Conservation (phyloP, 352 stramenopile species). For the Phytophthora melonis region DNA sequence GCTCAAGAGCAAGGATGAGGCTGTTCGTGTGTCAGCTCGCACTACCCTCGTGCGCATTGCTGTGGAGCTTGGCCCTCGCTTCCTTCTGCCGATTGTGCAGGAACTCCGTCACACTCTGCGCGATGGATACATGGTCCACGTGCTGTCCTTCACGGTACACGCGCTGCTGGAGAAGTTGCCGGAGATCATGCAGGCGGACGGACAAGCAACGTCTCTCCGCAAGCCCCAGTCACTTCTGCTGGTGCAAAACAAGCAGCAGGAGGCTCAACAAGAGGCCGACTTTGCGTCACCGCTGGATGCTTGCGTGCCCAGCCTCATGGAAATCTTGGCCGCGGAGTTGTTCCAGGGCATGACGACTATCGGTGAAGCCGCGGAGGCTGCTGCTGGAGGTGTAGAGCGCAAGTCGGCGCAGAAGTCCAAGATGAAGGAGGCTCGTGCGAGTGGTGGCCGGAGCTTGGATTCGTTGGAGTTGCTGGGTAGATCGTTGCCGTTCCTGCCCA, state of each 20-base stretch:
- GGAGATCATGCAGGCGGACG: conserved; percentile 59
- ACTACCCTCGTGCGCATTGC: conserved; percentile 96
- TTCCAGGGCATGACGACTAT: conserved; percentile 72
- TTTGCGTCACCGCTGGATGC: conserved; percentile 78
- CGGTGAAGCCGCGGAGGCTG: conserved; percentile 42
- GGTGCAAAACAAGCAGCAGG: conserved; percentile 33
- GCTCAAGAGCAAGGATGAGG: conserved; percentile 93
- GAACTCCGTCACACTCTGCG: conserved; percentile 86
- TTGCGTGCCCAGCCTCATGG: conserved; percentile 83
- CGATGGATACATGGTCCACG: conserved; percentile 88
- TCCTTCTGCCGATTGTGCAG: conserved; percentile 86
- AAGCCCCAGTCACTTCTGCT: conserved; percentile 37
- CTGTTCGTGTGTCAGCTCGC: conserved; percentile 91
- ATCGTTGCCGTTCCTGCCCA: conserved; percentile 89
- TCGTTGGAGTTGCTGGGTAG: conserved; percentile 83
- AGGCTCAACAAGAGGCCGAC: conserved; percentile 33
- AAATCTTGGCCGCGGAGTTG: conserved; percentile 84
- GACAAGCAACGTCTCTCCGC: conserved; percentile 32
- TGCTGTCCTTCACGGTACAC: conserved; percentile 89
- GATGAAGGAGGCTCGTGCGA: conserved; percentile 88
- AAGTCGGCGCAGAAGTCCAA: conserved; percentile 82
- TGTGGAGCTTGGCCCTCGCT: conserved; percentile 86
- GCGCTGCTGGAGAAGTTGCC: conserved; percentile 84
- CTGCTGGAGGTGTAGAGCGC: conserved; percentile 47
- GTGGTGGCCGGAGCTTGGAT: conserved; percentile 71